phyloP scores from a whole-genome alignment of 2,329 filamentous ascomycete species.

The Cladosporium sp. region DNA sequence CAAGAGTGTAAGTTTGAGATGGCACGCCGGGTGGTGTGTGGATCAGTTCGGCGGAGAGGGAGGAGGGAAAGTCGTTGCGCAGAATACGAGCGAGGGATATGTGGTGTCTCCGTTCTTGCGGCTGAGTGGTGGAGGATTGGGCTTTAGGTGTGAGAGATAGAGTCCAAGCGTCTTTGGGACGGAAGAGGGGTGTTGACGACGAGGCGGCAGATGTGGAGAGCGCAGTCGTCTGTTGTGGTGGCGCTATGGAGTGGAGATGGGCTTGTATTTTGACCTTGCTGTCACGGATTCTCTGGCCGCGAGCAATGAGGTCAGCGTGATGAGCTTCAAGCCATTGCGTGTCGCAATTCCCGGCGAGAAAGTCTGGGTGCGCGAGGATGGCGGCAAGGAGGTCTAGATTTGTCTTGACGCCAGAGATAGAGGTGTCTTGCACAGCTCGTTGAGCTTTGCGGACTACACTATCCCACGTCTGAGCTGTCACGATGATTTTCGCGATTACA shows the following conservation, averaged over 20 bases:
- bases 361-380: conserved; percentile 50
- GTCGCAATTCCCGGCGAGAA: conserved; percentile 46
- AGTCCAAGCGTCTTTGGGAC: conserved; percentile 24
- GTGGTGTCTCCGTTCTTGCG: conserved; percentile 41
- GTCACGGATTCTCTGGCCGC: conserved; percentile 15
- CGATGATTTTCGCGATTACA: conserved; percentile 56
- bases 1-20: conserved; percentile 37
- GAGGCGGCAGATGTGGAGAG: conserved; percentile 22
- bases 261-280: conserved; percentile 11
- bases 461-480: conserved; percentile 53
- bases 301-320: conserved; percentile 38
- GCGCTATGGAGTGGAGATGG: conserved; percentile 15
- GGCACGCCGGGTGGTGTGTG: conserved; percentile 39
- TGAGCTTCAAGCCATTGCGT: conserved; percentile 56
- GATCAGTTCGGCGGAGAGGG: conserved; percentile 50
- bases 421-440: conserved; percentile 53
- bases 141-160: conserved; percentile 15
- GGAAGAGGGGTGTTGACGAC: conserved; percentile 14
- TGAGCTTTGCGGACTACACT: conserved; percentile 50
- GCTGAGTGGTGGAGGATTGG: not conserved
- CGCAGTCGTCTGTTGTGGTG: conserved; percentile 20
- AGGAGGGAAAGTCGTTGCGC: conserved; percentile 57
- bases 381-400: conserved; percentile 53
- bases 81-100: conserved; percentile 52
- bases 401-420: conserved; percentile 55